Evolutionary conservation across 73 alveolate genomes (phyloP).

Genomic region (Tetrahymena elliotti): DNA sequence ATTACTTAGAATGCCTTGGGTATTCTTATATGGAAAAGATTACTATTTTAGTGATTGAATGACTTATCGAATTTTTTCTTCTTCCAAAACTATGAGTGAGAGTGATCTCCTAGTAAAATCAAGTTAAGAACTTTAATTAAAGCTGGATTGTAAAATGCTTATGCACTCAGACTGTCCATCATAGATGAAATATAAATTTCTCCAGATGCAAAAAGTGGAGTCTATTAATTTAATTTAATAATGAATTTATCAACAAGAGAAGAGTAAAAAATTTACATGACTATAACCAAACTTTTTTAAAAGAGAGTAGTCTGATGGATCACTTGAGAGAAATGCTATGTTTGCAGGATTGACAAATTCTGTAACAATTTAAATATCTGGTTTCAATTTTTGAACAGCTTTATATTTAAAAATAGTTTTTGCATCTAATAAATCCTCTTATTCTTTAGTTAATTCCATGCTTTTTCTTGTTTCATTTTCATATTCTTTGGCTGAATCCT

Average conservation of each 20-base stretch:
- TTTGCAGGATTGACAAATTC: slow-evolving; percentile 84
- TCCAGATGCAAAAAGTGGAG: slow-evolving; percentile 96
- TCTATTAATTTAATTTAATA: neutral
- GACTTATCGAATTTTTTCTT: slow-evolving; percentile 3
- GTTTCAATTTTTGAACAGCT: slow-evolving; percentile 69
- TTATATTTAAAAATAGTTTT: slow-evolving; percentile 89
- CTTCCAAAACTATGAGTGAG: neutral
- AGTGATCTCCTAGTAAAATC: slow-evolving; percentile 77
- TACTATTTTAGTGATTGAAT: neutral
- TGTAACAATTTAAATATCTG: slow-evolving; percentile 73
- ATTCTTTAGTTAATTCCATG: slow-evolving; percentile 64
- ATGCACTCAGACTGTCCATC: slow-evolving; percentile 86
- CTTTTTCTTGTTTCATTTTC: slow-evolving; percentile 36
- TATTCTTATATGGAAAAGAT: neutral
- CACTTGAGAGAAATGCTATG: slow-evolving; percentile 68
- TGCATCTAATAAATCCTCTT: slow-evolving; percentile 88
- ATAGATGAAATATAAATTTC: slow-evolving; percentile 86
- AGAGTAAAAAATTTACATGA: slow-evolving; percentile 11
- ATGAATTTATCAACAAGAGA: neutral
- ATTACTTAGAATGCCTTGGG: neutral
- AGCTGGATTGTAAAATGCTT: slow-evolving; percentile 90
- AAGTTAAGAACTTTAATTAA: slow-evolving; percentile 76
- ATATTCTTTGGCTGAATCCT: slow-evolving; percentile 36
- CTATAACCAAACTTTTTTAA: slow-evolving; percentile 69
- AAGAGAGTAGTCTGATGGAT: slow-evolving; percentile 49